These are phyloP conservation scores for Aegilops sharonensis DNA, from an alignment of 176 grass and related monocot genomes.

Conservation along the genomic window DNA sequence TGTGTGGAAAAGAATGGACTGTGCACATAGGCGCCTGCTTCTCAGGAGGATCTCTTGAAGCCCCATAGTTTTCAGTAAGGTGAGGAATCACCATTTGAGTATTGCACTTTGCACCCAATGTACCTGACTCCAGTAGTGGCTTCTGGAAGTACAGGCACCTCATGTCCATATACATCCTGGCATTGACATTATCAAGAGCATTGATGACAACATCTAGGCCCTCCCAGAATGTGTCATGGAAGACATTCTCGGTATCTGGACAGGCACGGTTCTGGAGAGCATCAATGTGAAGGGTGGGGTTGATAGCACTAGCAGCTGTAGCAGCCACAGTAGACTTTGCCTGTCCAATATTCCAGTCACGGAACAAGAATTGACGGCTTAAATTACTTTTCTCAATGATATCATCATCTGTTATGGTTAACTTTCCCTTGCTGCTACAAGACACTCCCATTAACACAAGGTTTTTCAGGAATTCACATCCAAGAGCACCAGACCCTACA, in stretches of 20 bases:
- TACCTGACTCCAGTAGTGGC: slow-evolving; percentile 72
- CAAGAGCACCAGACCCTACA: slow-evolving; percentile 71
- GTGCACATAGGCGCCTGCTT: slow-evolving; percentile 73
- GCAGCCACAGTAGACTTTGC: slow-evolving; percentile 67
- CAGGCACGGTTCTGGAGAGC: slow-evolving; percentile 71
- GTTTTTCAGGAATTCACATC: slow-evolving; percentile 87
- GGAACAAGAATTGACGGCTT: slow-evolving; percentile 72
- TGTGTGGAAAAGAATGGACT: slow-evolving; percentile 67
- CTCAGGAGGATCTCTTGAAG: slow-evolving; percentile 59
- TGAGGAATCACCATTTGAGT: slow-evolving; percentile 81
- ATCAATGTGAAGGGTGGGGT: slow-evolving; percentile 47
- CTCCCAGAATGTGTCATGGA: slow-evolving; percentile 72
- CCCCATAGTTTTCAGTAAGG: slow-evolving; percentile 67
- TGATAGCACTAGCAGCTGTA: slow-evolving; percentile 40
- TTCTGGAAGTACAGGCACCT: slow-evolving; percentile 83
- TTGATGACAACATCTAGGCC: slow-evolving; percentile 65
- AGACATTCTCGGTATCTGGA: slow-evolving; percentile 66
- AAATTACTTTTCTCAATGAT: slow-evolving; percentile 77
- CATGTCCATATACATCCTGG: slow-evolving; percentile 79
- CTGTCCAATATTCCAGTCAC: slow-evolving; percentile 73
- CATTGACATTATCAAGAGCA: slow-evolving; percentile 72
- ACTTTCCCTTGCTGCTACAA: slow-evolving; percentile 52
- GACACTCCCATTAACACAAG: slow-evolving; percentile 71
- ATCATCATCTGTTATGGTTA: slow-evolving; percentile 84
- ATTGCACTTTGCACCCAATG: slow-evolving; percentile 71